Base-by-base conservation (phyloP, 164 flowering plant genomes). In the Buxus sempervirens region DNA sequence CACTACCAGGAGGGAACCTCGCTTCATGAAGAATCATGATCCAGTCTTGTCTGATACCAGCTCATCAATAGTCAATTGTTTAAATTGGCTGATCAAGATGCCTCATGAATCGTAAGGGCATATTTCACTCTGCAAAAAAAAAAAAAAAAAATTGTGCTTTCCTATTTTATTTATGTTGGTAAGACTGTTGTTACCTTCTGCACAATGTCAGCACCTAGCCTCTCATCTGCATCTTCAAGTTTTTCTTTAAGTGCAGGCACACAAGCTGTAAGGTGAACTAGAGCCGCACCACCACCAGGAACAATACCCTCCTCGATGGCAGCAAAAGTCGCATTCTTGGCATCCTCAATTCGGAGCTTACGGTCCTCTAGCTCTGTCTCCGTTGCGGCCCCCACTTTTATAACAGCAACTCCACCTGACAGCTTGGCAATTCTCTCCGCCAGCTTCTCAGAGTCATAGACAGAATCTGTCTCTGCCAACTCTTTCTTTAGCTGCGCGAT, bases 291-390 rank as follows among this genome's bases (percentile, higher is more conserved):
- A 70, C 99, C 99, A 55, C 99, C 98, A 59, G 98, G 97, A 8
- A 95, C 97, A 66, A 95, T 95, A 5, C 99, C 99, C 73, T 96
- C 99, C 81, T 96, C 98, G 12, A 96, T 87, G 71, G 99, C 99
- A 72, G 99, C 99, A 78, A 96, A 93, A 38, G 98, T 93, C 21
- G 99, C 97, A 82, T 96, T 96, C 79, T 96, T 96, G 19, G 99
- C 99, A 82, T 96, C 99, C 79, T 96, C 99, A 69, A 96, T 86
- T 18, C 98, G 87, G 4, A 96, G 93, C 73, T 96, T 96, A 0
- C 97, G 87, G 69, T 96, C 99, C 81, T 96, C 99, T 19, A 96
- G 96, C 77, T 96, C 99, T 21, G 98, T 83, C 75, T 96, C 99
- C 1, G 99, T 96, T 0, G 98, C 98, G 70, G 97, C 99, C 14